A percentile compares a stretch with the other conserved stretches of the same genome.
These are phyloP conservation scores for Corallochytrium limacisporum DNA, from an alignment of 78 protist genomes.

Conservation along the genomic window DNA sequence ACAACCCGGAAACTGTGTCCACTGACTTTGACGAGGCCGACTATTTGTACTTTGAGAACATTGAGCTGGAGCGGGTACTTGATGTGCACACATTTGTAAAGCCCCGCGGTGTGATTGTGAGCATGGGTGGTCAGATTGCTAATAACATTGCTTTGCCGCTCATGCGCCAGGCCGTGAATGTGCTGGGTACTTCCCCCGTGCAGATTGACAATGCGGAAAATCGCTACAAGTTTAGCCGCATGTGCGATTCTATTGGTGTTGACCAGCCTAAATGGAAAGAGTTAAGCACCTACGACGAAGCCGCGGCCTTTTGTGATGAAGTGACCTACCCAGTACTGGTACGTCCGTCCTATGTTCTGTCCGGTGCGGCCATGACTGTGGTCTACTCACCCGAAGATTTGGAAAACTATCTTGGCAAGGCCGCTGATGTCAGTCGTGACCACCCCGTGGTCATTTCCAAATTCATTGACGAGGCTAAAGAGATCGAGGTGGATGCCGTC, in stretches of 20 bases:
- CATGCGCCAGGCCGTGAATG: conserved; percentile 26
- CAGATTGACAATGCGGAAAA: conserved; percentile 90
- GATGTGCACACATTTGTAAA: conserved; percentile 59
- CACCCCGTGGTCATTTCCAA: conserved; percentile 75
- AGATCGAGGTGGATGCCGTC: conserved; percentile 91
- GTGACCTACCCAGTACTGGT: conserved; percentile 87
- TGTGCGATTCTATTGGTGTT: conserved; percentile 72
- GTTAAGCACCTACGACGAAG: conserved; percentile 47
- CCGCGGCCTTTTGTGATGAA: conserved; percentile 55
- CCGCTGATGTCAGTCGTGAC: conserved; percentile 46
- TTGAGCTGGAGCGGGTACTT: conserved; percentile 65
- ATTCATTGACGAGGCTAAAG: conserved; percentile 84
- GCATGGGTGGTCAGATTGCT: conserved; percentile 88
- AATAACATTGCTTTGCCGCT: conserved; percentile 77
- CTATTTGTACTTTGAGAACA: conserved; percentile 73
- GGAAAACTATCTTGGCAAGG: conserved; percentile 52
- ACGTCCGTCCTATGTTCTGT: conserved; percentile 88
- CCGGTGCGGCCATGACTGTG: conserved; percentile 90
- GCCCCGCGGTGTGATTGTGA: conserved; percentile 53
- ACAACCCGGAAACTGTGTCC: conserved; percentile 94
- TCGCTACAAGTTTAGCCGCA: conserved; percentile 83
- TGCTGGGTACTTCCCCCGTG: conserved; percentile 81
- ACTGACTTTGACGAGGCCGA: conserved; percentile 90
- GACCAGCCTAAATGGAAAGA: conserved; percentile 87
- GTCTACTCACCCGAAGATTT: conserved; percentile 63